A percentile compares a stretch with the other conserved stretches of the same genome.
phyloP scores from a whole-genome alignment of 805 yeast genomes.

The Wickerhamiella alocasiicola region DNA sequence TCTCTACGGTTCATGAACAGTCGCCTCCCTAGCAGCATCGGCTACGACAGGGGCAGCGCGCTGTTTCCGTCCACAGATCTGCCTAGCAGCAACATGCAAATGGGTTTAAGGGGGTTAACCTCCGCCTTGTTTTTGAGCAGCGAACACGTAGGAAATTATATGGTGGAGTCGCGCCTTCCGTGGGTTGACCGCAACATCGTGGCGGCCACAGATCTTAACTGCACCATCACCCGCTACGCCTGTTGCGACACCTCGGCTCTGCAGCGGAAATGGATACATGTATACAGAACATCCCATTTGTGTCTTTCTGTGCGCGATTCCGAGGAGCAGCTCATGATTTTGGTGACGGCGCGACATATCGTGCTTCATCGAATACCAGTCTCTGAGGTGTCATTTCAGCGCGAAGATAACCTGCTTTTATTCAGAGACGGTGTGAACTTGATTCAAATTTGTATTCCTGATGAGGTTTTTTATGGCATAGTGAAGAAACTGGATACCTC shows the following conservation, averaged over 20 bases:
- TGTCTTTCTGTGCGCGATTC: too few species aligned
- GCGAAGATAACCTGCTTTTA: too few species aligned
- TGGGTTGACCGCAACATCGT: not conserved
- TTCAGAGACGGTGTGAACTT: too few species aligned
- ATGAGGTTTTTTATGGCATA: too few species aligned
- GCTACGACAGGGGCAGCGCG: not conserved
- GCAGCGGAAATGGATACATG: not conserved
- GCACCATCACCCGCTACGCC: not conserved
- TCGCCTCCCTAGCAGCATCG: not conserved
- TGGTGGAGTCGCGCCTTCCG: not conserved
- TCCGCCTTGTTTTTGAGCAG: not conserved
- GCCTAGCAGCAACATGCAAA: constrained; percentile 2
- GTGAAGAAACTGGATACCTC: too few species aligned
- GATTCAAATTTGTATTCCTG: too few species aligned
- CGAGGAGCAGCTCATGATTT: too few species aligned
- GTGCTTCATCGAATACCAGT: too few species aligned
- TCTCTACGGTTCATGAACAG: not conserved
- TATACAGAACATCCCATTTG: not conserved
- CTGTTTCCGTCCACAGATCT: not conserved
- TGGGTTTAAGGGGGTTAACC: not conserved
- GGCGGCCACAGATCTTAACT: not conserved
- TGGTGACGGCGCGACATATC: too few species aligned
- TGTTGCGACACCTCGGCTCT: not conserved
- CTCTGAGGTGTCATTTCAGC: too few species aligned
- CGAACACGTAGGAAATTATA: not conserved